These are phyloP conservation scores for Canavalia ensiformis DNA, from an alignment of 306 rosid species.

Conservation along the genomic window DNA sequence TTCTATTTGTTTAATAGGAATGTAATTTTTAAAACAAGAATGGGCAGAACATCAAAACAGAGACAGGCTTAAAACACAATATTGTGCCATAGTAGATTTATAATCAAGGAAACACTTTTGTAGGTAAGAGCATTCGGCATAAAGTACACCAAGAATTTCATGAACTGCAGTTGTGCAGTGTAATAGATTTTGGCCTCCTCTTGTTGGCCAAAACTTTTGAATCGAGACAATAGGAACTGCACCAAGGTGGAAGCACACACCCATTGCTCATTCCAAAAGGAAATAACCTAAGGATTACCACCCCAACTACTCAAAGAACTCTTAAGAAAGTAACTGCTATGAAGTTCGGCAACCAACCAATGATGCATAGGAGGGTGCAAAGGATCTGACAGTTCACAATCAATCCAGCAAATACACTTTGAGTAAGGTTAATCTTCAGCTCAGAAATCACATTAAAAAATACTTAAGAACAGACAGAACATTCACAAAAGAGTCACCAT, in stretches of 20 bases:
- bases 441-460: not conserved
- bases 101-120: not conserved
- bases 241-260: not conserved
- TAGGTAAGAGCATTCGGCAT: not conserved
- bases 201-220: not conserved
- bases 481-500: not conserved
- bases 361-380: not conserved
- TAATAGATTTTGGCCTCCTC: not conserved
- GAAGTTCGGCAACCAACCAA: not conserved
- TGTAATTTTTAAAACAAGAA: not conserved
- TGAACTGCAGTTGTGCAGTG: not conserved
- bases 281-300: not conserved
- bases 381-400: not conserved
- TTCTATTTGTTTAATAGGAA: not conserved
- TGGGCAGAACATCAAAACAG: not conserved
- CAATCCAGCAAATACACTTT: not conserved
- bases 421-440: constrained; percentile 6
- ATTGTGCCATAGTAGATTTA: not conserved
- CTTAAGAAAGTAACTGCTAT: not conserved
- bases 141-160: not conserved
- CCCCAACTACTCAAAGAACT: not conserved
- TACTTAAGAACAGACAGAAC: not conserved
- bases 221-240: not conserved
- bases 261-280: constrained; percentile 3
- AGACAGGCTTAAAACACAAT: constrained; percentile 4